A percentile compares a stretch with the other conserved stretches of the same genome.
These are phyloP conservation scores for Hyaloperonospora arabidopsidis DNA, from an alignment of 352 stramenopile genomes.

Conservation along the genomic window DNA sequence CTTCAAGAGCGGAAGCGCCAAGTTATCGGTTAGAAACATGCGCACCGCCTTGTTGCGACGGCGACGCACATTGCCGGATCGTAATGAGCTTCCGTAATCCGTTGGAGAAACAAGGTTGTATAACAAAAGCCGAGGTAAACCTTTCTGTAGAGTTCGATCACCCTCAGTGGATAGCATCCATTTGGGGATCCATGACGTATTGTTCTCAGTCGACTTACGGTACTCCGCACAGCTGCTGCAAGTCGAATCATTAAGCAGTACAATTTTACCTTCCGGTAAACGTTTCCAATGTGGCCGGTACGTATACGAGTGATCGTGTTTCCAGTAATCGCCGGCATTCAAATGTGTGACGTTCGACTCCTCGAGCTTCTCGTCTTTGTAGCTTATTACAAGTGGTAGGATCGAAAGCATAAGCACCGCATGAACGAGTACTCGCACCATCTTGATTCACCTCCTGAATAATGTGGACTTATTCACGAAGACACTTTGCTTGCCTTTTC, in stretches of 20 bases:
- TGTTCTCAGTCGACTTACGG: constrained; percentile 14
- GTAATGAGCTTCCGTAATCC: constrained; percentile 30
- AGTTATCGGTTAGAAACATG: constrained; percentile 35
- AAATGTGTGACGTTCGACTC: too few species aligned
- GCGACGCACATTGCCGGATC: constrained; percentile 27
- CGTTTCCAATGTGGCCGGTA: constrained; percentile 33
- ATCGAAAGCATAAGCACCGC: too few species aligned
- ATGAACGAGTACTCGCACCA: too few species aligned
- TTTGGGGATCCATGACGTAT: constrained; percentile 28
- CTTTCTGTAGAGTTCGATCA: constrained; percentile 27
- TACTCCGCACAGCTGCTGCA: constrained; percentile 16
- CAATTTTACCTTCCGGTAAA: constrained; percentile 34
- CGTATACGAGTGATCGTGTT: constrained; percentile 37
- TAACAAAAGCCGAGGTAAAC: constrained; percentile 26
- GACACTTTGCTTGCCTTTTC: too few species aligned
- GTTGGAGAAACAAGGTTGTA: constrained; percentile 50
- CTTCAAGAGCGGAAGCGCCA: constrained; percentile 34
- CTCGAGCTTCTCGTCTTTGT: too few species aligned
- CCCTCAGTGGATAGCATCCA: constrained; percentile 27
- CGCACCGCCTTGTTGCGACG: constrained; percentile 28
- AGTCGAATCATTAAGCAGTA: constrained; percentile 21
- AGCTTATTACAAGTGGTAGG: too few species aligned
- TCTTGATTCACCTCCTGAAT: too few species aligned
- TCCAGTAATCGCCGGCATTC: constrained; percentile 29
- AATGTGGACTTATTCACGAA: too few species aligned